Percentiles rank a stretch among this genome's conserved stretches.
phyloP scores from a whole-genome alignment of 192 early-diverging fungal species.

The Gryganskiella cystojenkinii region DNA sequence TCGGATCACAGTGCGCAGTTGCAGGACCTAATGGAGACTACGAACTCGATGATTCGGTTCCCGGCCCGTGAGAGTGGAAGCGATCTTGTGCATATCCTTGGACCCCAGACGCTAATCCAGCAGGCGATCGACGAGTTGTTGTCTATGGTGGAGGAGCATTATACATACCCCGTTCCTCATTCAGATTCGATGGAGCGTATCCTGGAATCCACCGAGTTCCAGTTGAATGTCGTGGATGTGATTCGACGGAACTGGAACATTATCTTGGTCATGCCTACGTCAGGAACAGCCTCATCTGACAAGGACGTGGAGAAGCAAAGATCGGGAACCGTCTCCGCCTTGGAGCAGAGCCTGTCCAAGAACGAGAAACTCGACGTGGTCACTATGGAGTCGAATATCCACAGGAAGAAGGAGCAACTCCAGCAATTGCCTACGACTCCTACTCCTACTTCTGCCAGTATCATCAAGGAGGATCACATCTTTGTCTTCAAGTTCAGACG shows the following conservation, averaged over 20 bases:
- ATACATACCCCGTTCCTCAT: slow-evolving; percentile 62
- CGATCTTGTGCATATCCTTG: slow-evolving; percentile 65
- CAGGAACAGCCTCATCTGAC: not conserved
- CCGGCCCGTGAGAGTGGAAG: slow-evolving; percentile 73
- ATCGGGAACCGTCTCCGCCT: too few relatives aligned
- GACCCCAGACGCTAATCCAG: slow-evolving; percentile 68
- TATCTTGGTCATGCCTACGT: slow-evolving; percentile 23
- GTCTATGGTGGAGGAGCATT: slow-evolving; percentile 68
- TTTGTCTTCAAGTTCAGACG: slow-evolving; percentile 53
- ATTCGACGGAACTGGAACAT: slow-evolving; percentile 61
- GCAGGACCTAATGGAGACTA: slow-evolving; percentile 65
- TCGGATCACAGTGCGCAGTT: slow-evolving; percentile 59
- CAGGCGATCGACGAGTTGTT: slow-evolving; percentile 65
- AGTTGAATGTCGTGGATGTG: slow-evolving; percentile 45
- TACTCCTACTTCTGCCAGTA: not conserved
- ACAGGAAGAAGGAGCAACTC: not conserved
- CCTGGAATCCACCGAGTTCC: slow-evolving; percentile 62
- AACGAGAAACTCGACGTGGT: too few relatives aligned
- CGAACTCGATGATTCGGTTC: slow-evolving; percentile 67
- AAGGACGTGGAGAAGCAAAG: slow-evolving; percentile 10
- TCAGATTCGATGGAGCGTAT: slow-evolving; percentile 47
- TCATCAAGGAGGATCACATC: slow-evolving; percentile 20
- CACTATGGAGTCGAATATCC: not conserved
- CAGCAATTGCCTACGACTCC: not conserved
- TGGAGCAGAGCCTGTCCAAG: too few relatives aligned